Conservation (phyloP, 306 rosid species). For the Begonia masoniana region DNA sequence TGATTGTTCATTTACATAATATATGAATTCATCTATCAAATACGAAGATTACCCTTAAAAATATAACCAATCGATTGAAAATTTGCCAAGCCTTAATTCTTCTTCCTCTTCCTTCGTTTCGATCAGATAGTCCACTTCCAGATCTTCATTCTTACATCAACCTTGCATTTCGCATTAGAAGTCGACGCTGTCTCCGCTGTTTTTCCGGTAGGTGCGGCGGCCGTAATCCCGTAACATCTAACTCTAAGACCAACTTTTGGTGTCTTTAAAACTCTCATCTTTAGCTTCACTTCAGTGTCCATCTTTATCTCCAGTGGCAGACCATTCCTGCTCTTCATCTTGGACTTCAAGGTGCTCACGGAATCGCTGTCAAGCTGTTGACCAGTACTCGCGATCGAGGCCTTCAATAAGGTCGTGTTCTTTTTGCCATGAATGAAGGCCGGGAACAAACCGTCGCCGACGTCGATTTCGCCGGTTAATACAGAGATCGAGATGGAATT, state of each 20-base stretch:
- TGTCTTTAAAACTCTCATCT: slow-evolving; percentile 44
- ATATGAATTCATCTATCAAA: no score
- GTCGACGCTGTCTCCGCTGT: slow-evolving; percentile 61
- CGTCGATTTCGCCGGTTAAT: slow-evolving; percentile 19
- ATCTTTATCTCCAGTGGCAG: slow-evolving; percentile 42
- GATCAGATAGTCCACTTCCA: slow-evolving; percentile 84
- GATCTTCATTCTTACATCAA: slow-evolving; percentile 69
- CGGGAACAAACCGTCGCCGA: slow-evolving; percentile 31
- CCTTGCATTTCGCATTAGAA: slow-evolving; percentile 45
- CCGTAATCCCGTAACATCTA: slow-evolving; percentile 55
- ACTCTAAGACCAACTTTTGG: slow-evolving; percentile 59
- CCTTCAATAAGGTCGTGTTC: slow-evolving; percentile 53
- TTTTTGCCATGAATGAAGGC: slow-evolving; percentile 43
- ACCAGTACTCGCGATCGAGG: slow-evolving; percentile 23
- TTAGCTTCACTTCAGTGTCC: slow-evolving; percentile 63
- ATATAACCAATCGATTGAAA: no score
- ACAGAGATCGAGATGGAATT: slow-evolving; percentile 16
- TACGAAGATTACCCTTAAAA: no score
- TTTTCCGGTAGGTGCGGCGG: slow-evolving; percentile 43
- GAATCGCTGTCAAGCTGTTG: slow-evolving; percentile 15
- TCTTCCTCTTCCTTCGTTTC: not conserved
- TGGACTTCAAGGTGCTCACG: slow-evolving; percentile 23
- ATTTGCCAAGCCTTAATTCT: not conserved
- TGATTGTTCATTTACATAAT: no score
- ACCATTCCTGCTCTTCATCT: slow-evolving; percentile 52